Base-by-base conservation (phyloP, 2,329 filamentous ascomycete genomes). In the Epicoccum nigrum region DNA sequence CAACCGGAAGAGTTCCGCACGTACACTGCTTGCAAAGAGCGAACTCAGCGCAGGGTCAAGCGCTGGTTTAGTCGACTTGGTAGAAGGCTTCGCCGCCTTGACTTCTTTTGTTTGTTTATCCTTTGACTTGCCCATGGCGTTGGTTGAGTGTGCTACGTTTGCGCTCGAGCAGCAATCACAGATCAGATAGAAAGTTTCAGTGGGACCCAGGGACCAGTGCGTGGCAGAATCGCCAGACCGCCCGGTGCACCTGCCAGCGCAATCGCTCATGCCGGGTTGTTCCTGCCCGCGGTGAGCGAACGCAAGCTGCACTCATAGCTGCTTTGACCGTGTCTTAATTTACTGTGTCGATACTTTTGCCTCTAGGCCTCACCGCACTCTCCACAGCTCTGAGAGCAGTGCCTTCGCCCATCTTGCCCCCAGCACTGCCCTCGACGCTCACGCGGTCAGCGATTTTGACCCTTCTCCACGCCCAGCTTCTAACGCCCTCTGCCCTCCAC, bases 11-110 rank as follows among this genome's bases (percentile, higher is more conserved):
- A 37, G 28, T 33, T 37, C 37, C 42, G 45, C 48, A 60, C 70
- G 55, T 56, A 75, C 73, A 58, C 70, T 75, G 55, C 64, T 68
- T 17, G 78, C 74, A 64, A 81, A 81, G 39, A 81, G 68, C 44
- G 76, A 79, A n/a, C 76, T 74, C 25, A 81, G 59, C 30, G 63
- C 64, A 15, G 76, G 73, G 54, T 80, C 75, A 42, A 79, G 64
- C 34, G 69, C 65, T 25, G 71, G 72, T 20, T 73, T 68, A 55
- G 65, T 45, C 21, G 60, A 49, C n/a, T 52, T 30, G 34, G 67
- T 56, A 45, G 70, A 56, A n/a, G 63, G 20, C 31, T 55, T 63
- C 33, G 44, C 40, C 19, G 48, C 31, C n/a, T 43, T 53, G 9
- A 60, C 27, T 15, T 49, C 60, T 16, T 58, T 58, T 16, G 58